A percentile compares a stretch with the other conserved stretches of the same genome.
Conservation (phyloP, 345 rosid species). For the Syzygium oleosum region DNA sequence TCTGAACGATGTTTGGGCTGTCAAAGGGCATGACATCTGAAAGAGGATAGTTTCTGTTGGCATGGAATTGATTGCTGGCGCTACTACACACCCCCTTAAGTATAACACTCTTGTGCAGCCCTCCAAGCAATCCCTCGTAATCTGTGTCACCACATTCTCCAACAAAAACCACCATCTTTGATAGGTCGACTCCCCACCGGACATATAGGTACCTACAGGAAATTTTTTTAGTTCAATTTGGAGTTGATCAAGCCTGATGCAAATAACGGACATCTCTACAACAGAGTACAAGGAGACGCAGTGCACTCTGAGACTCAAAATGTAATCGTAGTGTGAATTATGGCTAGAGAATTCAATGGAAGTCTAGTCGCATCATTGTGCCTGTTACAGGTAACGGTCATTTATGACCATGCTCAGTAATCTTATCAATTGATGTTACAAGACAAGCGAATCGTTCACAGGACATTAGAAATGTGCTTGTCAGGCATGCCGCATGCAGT, state of each 20-base stretch:
- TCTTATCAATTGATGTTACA: background rate
- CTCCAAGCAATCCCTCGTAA: conserved; percentile 89
- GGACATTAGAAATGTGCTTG: background rate
- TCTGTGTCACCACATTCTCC: conserved; percentile 96
- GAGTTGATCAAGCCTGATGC: background rate
- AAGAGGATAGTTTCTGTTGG: conserved; percentile 73
- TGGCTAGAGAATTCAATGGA: background rate
- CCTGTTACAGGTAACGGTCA: background rate
- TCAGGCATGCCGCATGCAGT: background rate
- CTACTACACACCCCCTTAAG: conserved; percentile 60
- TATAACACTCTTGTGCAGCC: conserved; percentile 69
- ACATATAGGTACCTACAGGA: conserved; percentile 64
- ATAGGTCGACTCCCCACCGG: conserved; percentile 86
- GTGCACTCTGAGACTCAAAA: background rate
- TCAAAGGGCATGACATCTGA: conserved; percentile 70
- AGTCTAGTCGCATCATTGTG: background rate
- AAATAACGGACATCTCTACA: background rate
- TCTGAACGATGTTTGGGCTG: conserved; percentile 51
- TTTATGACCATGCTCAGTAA: background rate
- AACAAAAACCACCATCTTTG: conserved; percentile 76
- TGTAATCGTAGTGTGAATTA: background rate
- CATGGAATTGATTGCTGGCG: conserved; percentile 41
- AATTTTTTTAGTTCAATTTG: background rate
- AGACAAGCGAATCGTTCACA: background rate
- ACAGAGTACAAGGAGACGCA: background rate